A percentile compares a stretch with the other conserved stretches of the same genome.
Evolutionary conservation across 352 stramenopile species (phyloP).

Genomic region (Pythium sukuiense): DNA sequence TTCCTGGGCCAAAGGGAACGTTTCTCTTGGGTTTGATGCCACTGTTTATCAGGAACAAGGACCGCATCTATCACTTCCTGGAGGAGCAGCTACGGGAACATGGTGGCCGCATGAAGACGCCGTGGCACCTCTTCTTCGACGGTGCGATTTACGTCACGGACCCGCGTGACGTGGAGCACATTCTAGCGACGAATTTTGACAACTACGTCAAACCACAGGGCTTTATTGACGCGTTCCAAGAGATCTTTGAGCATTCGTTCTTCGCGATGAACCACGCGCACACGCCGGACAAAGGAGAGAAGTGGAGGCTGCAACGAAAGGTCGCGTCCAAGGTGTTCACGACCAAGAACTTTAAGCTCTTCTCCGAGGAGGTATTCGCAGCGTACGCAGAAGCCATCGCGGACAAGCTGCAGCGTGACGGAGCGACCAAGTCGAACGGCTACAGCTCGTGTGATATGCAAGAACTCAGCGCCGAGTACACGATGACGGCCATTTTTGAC

Average conservation of each 20-base stretch:
- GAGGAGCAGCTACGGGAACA: conserved; percentile 43
- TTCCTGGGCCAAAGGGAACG: conserved; percentile 40
- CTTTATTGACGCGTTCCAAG: conserved; percentile 63
- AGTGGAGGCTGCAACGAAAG: conserved; percentile 79
- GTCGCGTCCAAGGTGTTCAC: conserved; percentile 89
- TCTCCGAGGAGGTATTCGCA: conserved; percentile 48
- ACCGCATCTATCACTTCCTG: conserved; percentile 62
- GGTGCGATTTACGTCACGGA: conserved; percentile 62
- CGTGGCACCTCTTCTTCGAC: conserved; percentile 69
- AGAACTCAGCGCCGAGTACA: conserved; percentile 49
- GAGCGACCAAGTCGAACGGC: not conserved
- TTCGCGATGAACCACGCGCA: conserved; percentile 70
- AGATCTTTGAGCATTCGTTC: conserved; percentile 72
- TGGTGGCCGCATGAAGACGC: conserved; percentile 59
- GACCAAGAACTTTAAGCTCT: conserved; percentile 50
- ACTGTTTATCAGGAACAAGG: conserved; percentile 44
- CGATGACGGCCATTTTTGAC: conserved; percentile 57
- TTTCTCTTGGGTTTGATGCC: conserved; percentile 61
- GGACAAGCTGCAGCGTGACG: conserved; percentile 9
- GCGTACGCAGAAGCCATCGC: conserved; percentile 35
- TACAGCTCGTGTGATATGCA: conserved; percentile 47
- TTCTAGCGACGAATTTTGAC: conserved; percentile 57
- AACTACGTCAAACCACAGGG: conserved; percentile 79
- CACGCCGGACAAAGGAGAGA: conserved; percentile 47
- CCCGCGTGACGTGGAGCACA: conserved; percentile 63